Evolutionary conservation across 768 basidiomycete species (phyloP).

Genomic region (Tricholoma furcatifolium): DNA sequence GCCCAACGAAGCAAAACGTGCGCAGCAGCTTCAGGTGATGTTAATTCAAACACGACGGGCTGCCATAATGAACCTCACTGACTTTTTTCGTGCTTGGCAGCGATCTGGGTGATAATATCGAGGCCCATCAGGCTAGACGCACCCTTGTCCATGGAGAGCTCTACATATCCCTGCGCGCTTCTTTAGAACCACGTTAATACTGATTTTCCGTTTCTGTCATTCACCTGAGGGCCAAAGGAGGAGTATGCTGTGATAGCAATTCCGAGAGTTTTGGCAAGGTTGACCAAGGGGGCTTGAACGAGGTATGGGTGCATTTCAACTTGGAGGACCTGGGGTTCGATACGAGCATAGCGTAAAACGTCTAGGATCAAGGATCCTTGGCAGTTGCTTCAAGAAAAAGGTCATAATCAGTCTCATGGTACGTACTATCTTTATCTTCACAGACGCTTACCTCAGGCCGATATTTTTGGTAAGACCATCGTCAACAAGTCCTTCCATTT

Average conservation of each 20-base stretch:
- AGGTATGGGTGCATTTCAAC: conserved; percentile 73
- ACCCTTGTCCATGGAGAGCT: conserved; percentile 60
- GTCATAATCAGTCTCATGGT: neutral
- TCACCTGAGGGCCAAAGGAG: conserved; percentile 39
- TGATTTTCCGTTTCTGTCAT: neutral
- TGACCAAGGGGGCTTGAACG: conserved; percentile 55
- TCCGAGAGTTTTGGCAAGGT: conserved; percentile 52
- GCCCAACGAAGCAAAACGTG: conserved; percentile 82
- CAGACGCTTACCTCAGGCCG: conserved; percentile 55
- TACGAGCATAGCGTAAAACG: conserved; percentile 74
- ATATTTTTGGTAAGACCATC: conserved; percentile 73
- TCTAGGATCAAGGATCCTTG: conserved; percentile 72
- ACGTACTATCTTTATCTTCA: neutral
- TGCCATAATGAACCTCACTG: neutral
- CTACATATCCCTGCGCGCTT: conserved; percentile 46
- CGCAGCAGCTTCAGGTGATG: conserved; percentile 45
- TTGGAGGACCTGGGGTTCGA: conserved; percentile 69
- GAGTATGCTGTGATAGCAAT: conserved; percentile 70
- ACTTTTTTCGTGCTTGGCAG: conserved; percentile 56
- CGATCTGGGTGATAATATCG: conserved; percentile 40
- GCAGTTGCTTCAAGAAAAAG: conserved; percentile 55
- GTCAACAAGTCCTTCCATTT: conserved; percentile 79
- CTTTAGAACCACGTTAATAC: neutral
- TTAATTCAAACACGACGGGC: neutral
- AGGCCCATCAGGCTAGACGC: conserved; percentile 54